Evolutionary conservation across 495 filamentous ascomycete species (phyloP), one percentile per base, ranked within the genome.

Genomic region (Aspergillus biplanus): DNA sequence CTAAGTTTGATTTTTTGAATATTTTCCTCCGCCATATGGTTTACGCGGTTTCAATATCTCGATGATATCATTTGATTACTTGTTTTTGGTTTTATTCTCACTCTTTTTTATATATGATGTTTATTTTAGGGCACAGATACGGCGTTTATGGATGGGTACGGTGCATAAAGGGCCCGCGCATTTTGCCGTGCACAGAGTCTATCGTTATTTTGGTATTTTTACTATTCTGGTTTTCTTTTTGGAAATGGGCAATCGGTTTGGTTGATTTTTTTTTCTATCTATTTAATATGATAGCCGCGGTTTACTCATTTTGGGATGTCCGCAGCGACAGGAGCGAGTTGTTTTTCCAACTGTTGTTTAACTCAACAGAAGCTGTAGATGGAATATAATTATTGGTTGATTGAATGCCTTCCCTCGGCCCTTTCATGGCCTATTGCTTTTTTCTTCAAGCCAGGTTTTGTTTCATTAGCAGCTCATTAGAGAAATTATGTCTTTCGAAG

Each of bases 61-160:
- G 37, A 65, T 69, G 64, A 56, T 54, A 58, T 62, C 52, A 57
- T 48, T 61, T 60, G 32, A 31, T 67, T 56, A 12, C 16, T 56
- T 56, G 9, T 54, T 39, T 52, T 52, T 64, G 34, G 11, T 34
- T 54, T 54, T 35, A 32, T 15, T 55, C 37, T 53, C 33, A 33
- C 6, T 34, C 33, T 54, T 8, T 33, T 54, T 44, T 44, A 8
- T 37, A 39, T 21, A 53, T 49, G 34, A 37, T 39, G 58, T 54
- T 53, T 13, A 32, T 15, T 57, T 34, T 12, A 54, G 52, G 13
- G 27, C 11, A 34, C 50, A 12, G 15, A 54, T 34, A 34, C 13
- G 52, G 52, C 52, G 52, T 54, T 54, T 33, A 34, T 33, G 52
- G 52, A 54, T 33, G 52, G 33, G 5, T 34, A 54, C 13, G 52